Evolutionary conservation across 2,329 filamentous ascomycete species (phyloP), one percentile per base, ranked within the genome.

Genomic region (Diaporthe destruens): DNA sequence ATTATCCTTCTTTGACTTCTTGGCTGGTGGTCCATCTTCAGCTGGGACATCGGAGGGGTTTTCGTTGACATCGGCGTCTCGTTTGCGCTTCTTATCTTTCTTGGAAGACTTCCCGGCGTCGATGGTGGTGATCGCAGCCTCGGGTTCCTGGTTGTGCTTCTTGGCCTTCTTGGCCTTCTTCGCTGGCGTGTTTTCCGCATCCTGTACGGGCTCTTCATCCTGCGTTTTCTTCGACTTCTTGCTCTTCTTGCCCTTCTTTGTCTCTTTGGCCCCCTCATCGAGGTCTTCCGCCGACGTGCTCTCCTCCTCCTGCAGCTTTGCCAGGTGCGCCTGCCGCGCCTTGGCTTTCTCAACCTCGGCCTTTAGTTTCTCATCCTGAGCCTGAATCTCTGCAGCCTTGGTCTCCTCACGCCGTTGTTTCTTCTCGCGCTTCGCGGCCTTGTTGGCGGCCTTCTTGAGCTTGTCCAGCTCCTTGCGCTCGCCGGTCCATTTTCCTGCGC

Each of bases 201-300:
- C 51, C 51, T 63, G 53, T 18, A 32, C 4, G 6, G 34, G 56
- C 20, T 42, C 44, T 18, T 71, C 57, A 8, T 59, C 44, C 53
- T 47, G 34, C 34, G 12, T 77, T 47, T 73, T 63, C 70, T 81
- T 81, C 77, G 84, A 42, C 70, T 71, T 59, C 29, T 84, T 32
- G 78, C 80, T 59, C 74, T 75, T 75, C 29, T 69, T 65, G 29
- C 57, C 42, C 56, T 59, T 71, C 61, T 74, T 67, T 47, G 55
- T 11, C 59, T 66, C 25, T 7, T 6, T 20, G 14, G 18, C 9
- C 25, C 3, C 36, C 34, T 66, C 20, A 18, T 12, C 49, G 29
- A 23, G 42, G 9, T 51, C 23, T 23, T 70, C 42, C 36, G 6
- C 34, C 36, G 36, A 16, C n/a, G 54, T 32, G 36, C 20, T 12